Evolutionary conservation across 2,329 filamentous ascomycete genomes (phyloP).

Genomic region (Beauveria bassiana): DNA sequence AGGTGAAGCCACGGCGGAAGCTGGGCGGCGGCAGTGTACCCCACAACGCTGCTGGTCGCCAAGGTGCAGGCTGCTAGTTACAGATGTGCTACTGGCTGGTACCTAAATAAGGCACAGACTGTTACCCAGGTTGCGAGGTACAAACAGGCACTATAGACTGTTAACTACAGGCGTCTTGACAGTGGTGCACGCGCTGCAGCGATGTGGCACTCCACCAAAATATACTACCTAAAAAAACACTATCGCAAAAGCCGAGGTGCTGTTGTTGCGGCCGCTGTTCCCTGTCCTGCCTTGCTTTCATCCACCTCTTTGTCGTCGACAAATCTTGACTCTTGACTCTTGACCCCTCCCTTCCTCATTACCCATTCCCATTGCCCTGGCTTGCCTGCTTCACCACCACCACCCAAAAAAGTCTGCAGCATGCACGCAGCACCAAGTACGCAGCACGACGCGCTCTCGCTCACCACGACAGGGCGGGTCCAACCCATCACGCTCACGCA

Average conservation of each 20-base stretch:
- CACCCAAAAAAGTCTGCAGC: not conserved
- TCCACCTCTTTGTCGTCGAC: too few relatives aligned
- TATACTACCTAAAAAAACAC: too few relatives aligned
- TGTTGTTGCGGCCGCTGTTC: too few relatives aligned
- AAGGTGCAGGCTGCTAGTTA: not conserved
- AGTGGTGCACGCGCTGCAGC: too few relatives aligned
- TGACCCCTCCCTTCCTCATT: not conserved
- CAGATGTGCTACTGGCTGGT: not conserved
- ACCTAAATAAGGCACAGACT: too few relatives aligned
- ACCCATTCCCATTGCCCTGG: not conserved
- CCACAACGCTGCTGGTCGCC: not conserved
- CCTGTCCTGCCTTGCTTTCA: not conserved
- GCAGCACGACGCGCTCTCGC: not conserved
- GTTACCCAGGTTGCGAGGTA: too few relatives aligned
- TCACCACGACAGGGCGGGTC: not conserved
- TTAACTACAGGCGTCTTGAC: too few relatives aligned
- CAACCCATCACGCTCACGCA: not conserved
- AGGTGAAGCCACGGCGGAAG: not conserved
- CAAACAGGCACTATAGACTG: too few relatives aligned
- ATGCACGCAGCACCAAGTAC: not conserved
- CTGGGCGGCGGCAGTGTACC: not conserved
- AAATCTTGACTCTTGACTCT: too few relatives aligned
- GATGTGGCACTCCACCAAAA: not conserved
- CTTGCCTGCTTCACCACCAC: not conserved
- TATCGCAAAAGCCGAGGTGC: too few relatives aligned